These are phyloP conservation scores for Hypoxylon sp. DNA, from an alignment of 2,329 filamentous ascomycete species.

Conservation along the genomic window DNA sequence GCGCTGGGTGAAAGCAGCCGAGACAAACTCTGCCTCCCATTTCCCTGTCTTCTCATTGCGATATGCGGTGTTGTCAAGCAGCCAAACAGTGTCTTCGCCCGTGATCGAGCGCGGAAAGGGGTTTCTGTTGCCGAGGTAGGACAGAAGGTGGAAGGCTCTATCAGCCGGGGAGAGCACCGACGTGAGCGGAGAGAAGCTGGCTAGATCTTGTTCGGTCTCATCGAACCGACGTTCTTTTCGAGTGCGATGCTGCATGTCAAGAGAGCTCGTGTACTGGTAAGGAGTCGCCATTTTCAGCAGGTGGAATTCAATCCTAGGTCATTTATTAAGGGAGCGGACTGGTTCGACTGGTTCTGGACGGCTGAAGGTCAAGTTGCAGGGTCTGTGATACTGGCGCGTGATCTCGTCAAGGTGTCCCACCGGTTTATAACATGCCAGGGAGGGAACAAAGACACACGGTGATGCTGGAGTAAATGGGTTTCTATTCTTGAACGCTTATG, in stretches of 20 bases:
- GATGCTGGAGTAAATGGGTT: slow-evolving; percentile 16
- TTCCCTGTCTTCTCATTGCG: slow-evolving; percentile 62
- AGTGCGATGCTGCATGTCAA: slow-evolving; percentile 66
- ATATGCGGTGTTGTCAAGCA: slow-evolving; percentile 91
- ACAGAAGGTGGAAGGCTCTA: slow-evolving; percentile 60
- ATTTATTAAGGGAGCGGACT: slow-evolving; percentile 29
- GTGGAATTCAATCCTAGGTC: background rate
- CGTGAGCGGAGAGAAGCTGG: slow-evolving; percentile 52
- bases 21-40: slow-evolving; percentile 88
- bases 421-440: slow-evolving; percentile 11
- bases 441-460: slow-evolving; percentile 9
- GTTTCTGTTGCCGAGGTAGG: slow-evolving; percentile 67
- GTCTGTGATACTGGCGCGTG: slow-evolving; percentile 44
- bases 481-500: slow-evolving; percentile 31
- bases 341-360: slow-evolving; percentile 11
- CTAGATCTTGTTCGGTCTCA: slow-evolving; percentile 65
- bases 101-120: slow-evolving; percentile 73
- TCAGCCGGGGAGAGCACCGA: slow-evolving; percentile 44
- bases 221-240: slow-evolving; percentile 65
- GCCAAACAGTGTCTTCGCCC: slow-evolving; percentile 82
- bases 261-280: slow-evolving; percentile 43
- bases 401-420: slow-evolving; percentile 30
- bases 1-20: slow-evolving; percentile 83
- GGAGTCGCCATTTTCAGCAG: slow-evolving; percentile 43
- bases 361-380: slow-evolving; percentile 7